Base-by-base conservation (phyloP, 139 green algal species). In the Coelastrella sp. region DNA sequence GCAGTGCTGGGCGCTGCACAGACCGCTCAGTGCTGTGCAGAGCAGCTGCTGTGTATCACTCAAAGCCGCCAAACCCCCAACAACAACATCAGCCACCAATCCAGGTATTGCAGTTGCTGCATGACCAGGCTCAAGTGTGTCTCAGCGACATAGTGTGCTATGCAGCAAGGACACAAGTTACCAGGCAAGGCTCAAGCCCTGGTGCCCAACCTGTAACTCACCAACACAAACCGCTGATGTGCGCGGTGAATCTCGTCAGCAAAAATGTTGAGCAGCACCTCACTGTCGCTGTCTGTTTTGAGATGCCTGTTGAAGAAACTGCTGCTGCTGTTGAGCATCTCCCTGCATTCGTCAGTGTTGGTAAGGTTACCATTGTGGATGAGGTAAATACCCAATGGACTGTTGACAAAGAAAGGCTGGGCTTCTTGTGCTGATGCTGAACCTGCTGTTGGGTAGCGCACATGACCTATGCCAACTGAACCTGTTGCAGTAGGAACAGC, bases 351-450 rank as follows among this genome's bases (percentile, higher is more conserved):
- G 13, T 94, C 90, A 21, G 95, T 96, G 93, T 99, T 99, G 45
- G 97, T 99, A 30, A 99, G 91, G 95, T 99, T 99, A 81, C 97
- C 98, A 85, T 99, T 99, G 93, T 99, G 98, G 82, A 99, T 98
- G 37, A 99, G 89, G 92, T 96, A 99, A 69, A 98, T 99, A 79
- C 95, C 98, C 45, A 99, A 93, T 0, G 97, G 96, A 37, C 93
- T 98, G 93, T 98, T 98, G 21, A 99, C 98, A 86, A 99, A 98
- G 91, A 99, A 99, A 21, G 98, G 98, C 94, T 99, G 98, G 40
- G 95, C 98, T 89, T 99, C 98, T 81, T 95, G 90, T 1, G 95
- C 95, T 21, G 88, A 94, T 4, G 91, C 87, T 27, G 92, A 92
- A 63, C 98, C 98, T n/a, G 98, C 96, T 35, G 98, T 99, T 48